Percentiles rank a stretch among this genome's conserved stretches.
Evolutionary conservation across 768 basidiomycete species (phyloP).

Genomic region (Rhizopogon roseolus): DNA sequence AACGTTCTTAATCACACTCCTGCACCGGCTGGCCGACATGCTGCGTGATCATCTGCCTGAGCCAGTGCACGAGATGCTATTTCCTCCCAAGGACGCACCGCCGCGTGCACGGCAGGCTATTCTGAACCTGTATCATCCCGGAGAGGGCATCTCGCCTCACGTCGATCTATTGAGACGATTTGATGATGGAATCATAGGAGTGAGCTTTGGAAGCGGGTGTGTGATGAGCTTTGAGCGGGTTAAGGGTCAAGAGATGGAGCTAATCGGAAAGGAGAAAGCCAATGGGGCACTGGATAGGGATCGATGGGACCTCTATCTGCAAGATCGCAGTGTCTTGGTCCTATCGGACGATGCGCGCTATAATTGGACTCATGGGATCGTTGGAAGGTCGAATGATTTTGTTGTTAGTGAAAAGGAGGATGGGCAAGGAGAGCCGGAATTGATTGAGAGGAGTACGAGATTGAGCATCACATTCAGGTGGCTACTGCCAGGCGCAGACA

Average conservation of each 20-base stretch:
- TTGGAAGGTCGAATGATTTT: slow-evolving; percentile 51
- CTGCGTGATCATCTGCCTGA: slow-evolving; percentile 47
- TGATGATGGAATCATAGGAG: slow-evolving; percentile 85
- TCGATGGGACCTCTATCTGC: slow-evolving; percentile 58
- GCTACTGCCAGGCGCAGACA: slow-evolving; percentile 79
- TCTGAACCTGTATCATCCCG: slow-evolving; percentile 83
- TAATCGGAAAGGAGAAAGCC: background rate
- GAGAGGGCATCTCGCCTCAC: slow-evolving; percentile 86
- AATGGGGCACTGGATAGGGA: slow-evolving; percentile 2
- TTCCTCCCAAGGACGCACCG: slow-evolving; percentile 39
- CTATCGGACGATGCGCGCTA: slow-evolving; percentile 81
- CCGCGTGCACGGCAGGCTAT: slow-evolving; percentile 75
- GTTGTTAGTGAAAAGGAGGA: slow-evolving; percentile 35
- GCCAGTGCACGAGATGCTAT: slow-evolving; percentile 51
- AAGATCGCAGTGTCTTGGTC: slow-evolving; percentile 70
- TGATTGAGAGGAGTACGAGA: slow-evolving; percentile 50
- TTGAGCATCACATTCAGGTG: slow-evolving; percentile 87
- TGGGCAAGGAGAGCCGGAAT: slow-evolving; percentile 17
- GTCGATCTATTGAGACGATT: slow-evolving; percentile 83
- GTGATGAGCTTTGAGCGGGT: slow-evolving; percentile 67
- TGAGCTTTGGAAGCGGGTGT: slow-evolving; percentile 76
- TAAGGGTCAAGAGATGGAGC: slow-evolving; percentile 4
- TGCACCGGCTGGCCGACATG: slow-evolving; percentile 43
- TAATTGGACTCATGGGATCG: slow-evolving; percentile 86
- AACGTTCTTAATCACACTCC: slow-evolving; percentile 45